Percentiles rank a stretch among this genome's conserved stretches.
Conservation (phyloP, 108 stramenopile genomes). For the Conticribra guillardii region DNA sequence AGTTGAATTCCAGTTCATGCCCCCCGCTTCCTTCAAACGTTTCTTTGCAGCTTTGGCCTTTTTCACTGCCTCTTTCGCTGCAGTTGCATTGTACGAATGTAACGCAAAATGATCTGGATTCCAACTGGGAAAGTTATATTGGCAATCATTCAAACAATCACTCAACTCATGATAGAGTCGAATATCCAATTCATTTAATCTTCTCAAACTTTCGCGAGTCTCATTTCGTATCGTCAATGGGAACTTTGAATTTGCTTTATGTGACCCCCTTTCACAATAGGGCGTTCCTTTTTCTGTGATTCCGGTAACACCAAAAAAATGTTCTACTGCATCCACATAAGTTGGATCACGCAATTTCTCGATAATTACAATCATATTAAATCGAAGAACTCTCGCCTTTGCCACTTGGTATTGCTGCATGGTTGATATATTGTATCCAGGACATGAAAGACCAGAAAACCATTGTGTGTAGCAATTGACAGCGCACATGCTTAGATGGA, state of each 20-base stretch:
- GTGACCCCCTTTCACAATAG: constrained; percentile 28
- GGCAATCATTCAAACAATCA: constrained; percentile 16
- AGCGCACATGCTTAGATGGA: constrained; percentile 21
- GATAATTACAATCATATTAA: constrained; percentile 29
- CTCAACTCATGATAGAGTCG: constrained; percentile 26
- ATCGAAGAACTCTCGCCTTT: constrained; percentile 28
- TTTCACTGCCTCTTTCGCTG: no score
- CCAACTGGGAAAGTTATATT: constrained; percentile 24
- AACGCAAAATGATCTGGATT: constrained; percentile 17
- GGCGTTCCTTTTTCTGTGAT: constrained; percentile 1
- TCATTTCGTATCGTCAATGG: constrained; percentile 20
- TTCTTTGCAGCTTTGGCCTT: no score
- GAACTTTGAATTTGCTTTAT: constrained; percentile 14
- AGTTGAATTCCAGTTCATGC: no score
- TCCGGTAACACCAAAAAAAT: constrained; percentile 34
- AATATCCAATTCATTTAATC: constrained; percentile 32
- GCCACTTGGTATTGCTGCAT: constrained; percentile 19
- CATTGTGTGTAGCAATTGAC: constrained; percentile 34
- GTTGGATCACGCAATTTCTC: constrained; percentile 22
- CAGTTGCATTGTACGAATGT: constrained; percentile 7
- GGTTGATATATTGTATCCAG: constrained; percentile 14
- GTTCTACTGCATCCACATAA: constrained; percentile 23
- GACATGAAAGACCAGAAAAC: constrained; percentile 25
- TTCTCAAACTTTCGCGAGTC: constrained; percentile 19
- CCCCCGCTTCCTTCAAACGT: no score